Evolutionary conservation across 805 yeast genomes (phyloP).

Genomic region (Candida schatavii): DNA sequence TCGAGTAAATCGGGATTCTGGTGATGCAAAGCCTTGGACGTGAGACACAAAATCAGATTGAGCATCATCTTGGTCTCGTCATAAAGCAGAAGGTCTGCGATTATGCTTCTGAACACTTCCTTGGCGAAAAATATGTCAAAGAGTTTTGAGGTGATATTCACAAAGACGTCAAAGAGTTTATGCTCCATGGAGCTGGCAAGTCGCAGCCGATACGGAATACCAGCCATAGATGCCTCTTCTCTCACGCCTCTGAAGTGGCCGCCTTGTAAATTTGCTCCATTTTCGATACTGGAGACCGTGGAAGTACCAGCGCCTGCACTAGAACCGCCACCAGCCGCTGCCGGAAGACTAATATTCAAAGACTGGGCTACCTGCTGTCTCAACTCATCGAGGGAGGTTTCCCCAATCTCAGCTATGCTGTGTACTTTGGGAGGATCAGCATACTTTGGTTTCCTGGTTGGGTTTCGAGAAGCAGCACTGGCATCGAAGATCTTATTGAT

Average conservation of each 20-base stretch:
- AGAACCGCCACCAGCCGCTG: conserved; percentile 8
- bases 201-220: conserved; percentile 11
- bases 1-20: conserved; percentile 26
- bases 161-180: conserved; percentile 33
- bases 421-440: neutral
- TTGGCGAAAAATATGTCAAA: conserved; percentile 32
- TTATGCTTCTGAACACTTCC: conserved; percentile 26
- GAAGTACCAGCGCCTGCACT: conserved; percentile 6
- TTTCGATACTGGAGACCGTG: too few relatives aligned
- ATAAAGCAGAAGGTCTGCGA: conserved; percentile 34
- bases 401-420: neutral
- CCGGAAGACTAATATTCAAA: neutral
- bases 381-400: neutral
- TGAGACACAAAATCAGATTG: conserved; percentile 34
- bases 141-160: conserved; percentile 24
- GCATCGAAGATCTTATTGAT: conserved; percentile 23
- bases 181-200: conserved; percentile 23
- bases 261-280: too few relatives aligned
- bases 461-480: neutral
- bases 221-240: too few relatives aligned
- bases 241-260: too few relatives aligned
- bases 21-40: conserved; percentile 34
- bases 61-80: conserved; percentile 40
- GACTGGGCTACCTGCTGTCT: neutral
- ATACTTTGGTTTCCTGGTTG: neutral